Base-by-base conservation (phyloP, 1,284 basidiomycete genomes). In the Trichosporon sp. region DNA sequence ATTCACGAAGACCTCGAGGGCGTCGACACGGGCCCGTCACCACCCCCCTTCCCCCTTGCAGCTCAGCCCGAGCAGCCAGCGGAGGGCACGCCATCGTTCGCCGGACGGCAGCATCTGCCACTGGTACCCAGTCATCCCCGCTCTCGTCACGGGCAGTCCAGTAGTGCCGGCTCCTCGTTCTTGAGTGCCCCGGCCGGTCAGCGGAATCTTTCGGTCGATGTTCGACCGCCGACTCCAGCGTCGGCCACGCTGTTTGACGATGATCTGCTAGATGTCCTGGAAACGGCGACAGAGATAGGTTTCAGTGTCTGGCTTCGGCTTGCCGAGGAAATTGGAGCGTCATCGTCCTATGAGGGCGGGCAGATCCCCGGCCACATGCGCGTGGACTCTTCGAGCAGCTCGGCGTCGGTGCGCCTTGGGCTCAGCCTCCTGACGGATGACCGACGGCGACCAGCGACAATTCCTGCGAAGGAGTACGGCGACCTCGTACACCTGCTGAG, bases 291-390 rank as follows among this genome's bases (percentile, higher is more conserved):
- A 2, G 77, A 81, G 16, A 76, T 80, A 27, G 83, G 81, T 1
- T 78, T 80, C 58, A 79, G 77, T 2, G 81, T 81, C 3, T 83
- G 82, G 78, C 71, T 80, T 13, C 76, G 80, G 63, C 72, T 84
- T 8, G 78, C 81, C 25, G 81, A 83, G 64, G 80, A 81, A 61
- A 70, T 83, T 19, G 77, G 76, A 14, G 74, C 74, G 6, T 71
- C 72, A 21, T 37, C 11, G 63, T 66, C 52, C 33, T 61, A 44
- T 21, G 33, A 25, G 21, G 27, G 27, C 16, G 37, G 16, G 9
- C 25, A 27, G 49, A 49, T 49, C 13, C 25, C 49, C 3, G 49
- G 49, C 16, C 67, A 70, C 60, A 32, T 54, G 58, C 69, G 69
- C 36, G 61, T 63, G 16, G 68, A 66, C 56, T 58, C 25, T 32